A percentile compares a stretch with the other conserved stretches of the same genome.
Conservation (phyloP, 345 rosid genomes). For the Acer negundo region DNA sequence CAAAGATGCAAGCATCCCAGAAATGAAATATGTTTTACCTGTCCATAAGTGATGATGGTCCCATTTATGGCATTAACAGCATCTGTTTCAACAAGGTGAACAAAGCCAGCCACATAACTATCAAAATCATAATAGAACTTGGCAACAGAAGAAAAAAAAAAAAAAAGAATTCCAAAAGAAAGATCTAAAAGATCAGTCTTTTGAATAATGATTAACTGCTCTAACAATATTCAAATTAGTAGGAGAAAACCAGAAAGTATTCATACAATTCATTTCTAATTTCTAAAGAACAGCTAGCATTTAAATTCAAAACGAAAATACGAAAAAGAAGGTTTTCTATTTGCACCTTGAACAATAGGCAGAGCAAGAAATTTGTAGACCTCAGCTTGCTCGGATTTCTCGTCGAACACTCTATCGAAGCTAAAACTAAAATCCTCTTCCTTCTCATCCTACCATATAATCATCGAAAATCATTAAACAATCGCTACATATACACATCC, state of each 20-base stretch:
- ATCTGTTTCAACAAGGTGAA: slow-evolving; percentile 38
- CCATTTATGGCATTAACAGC: slow-evolving; percentile 72
- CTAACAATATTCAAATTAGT: background rate
- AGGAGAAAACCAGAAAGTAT: background rate
- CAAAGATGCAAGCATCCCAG: background rate
- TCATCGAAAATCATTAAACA: background rate
- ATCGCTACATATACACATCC: background rate
- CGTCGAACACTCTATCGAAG: slow-evolving; percentile 64
- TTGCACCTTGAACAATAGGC: slow-evolving; percentile 70
- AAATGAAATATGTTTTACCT: slow-evolving; percentile 43
- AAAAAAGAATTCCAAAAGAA: background rate
- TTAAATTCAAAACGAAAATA: background rate
- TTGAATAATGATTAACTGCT: background rate
- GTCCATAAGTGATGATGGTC: slow-evolving; percentile 83
- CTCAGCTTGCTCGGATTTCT: slow-evolving; percentile 59
- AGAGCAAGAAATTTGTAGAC: slow-evolving; percentile 67
- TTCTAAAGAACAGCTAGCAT: slow-evolving; percentile 4
- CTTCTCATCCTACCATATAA: slow-evolving; percentile 57
- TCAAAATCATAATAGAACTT: background rate
- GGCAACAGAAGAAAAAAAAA: background rate
- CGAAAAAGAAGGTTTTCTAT: background rate
- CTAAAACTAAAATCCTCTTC: slow-evolving; percentile 47
- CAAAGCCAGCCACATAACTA: background rate
- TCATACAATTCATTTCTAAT: slow-evolving; percentile 6
- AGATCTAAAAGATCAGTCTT: no score